These are phyloP conservation scores for Pseudoneurospora amorphoporcata DNA, from an alignment of 495 filamentous ascomycete genomes.

Conservation along the genomic window DNA sequence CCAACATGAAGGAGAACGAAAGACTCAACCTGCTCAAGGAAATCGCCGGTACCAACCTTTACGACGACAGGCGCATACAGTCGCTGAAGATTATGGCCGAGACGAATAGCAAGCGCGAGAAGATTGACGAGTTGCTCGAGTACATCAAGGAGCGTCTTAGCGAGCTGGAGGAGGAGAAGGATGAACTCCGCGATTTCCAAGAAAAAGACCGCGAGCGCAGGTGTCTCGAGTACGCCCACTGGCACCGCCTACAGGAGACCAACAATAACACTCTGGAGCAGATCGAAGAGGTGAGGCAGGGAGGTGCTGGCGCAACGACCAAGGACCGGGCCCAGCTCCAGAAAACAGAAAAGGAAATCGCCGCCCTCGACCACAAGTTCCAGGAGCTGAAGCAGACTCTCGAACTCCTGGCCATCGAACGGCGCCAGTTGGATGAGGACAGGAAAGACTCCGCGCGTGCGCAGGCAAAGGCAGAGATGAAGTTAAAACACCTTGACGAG, in stretches of 20 bases:
- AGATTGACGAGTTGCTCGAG: slow-evolving; percentile 85
- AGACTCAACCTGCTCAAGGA: slow-evolving; percentile 86
- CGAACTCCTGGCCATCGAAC: slow-evolving; percentile 80
- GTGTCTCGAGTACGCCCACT: slow-evolving; percentile 90
- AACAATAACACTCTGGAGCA: slow-evolving; percentile 67
- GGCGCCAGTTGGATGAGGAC: slow-evolving; percentile 80
- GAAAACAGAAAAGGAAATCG: slow-evolving; percentile 71
- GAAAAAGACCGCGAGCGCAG: slow-evolving; percentile 89
- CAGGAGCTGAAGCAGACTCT: slow-evolving; percentile 69
- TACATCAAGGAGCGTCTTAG: slow-evolving; percentile 82
- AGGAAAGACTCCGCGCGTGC: slow-evolving; percentile 65
- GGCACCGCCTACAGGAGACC: slow-evolving; percentile 75
- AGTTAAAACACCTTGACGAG: slow-evolving; percentile 68
- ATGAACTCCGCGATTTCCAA: slow-evolving; percentile 84
- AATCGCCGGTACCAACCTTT: slow-evolving; percentile 93
- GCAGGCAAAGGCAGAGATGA: slow-evolving; percentile 75
- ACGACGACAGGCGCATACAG: slow-evolving; percentile 81
- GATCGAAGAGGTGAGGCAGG: slow-evolving; percentile 71
- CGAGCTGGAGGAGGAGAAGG: slow-evolving; percentile 94
- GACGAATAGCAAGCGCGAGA: slow-evolving; percentile 83
- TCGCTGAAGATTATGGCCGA: slow-evolving; percentile 96
- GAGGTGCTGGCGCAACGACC: slow-evolving; percentile 72
- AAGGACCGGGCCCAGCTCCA: slow-evolving; percentile 68
- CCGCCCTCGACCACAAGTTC: slow-evolving; percentile 65
- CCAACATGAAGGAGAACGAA: slow-evolving; percentile 95